Evolutionary conservation across 805 yeast species (phyloP).

Genomic region (Cyberlindnera lachancei): DNA sequence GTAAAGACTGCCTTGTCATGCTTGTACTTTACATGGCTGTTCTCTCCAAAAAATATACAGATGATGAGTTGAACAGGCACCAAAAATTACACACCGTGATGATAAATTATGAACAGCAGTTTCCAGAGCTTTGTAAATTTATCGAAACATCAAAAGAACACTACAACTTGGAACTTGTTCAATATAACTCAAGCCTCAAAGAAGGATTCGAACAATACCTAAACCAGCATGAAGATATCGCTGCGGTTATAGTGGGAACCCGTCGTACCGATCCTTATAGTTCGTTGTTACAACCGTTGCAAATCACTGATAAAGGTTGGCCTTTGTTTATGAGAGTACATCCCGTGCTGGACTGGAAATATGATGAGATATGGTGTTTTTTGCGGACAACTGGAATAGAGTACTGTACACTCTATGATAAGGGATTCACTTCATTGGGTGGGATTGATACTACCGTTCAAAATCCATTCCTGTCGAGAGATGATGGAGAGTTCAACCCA

Average conservation of each 20-base stretch:
- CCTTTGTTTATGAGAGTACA: conserved; percentile 79
- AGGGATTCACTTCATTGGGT: conserved; percentile 88
- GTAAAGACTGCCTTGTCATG: conserved; percentile 93
- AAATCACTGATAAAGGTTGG: conserved; percentile 85
- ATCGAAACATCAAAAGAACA: conserved; percentile 43
- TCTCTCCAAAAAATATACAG: conserved; percentile 24
- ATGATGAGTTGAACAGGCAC: conserved; percentile 14
- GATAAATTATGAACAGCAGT: conserved; percentile 68
- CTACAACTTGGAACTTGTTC: conserved; percentile 46
- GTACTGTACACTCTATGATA: conserved; percentile 72
- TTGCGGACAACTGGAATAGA: conserved; percentile 47
- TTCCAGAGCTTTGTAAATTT: conserved; percentile 62
- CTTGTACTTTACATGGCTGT: conserved; percentile 65
- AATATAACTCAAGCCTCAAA: conserved; percentile 38
- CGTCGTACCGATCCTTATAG: conserved; percentile 87
- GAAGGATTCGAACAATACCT: conserved; percentile 65
- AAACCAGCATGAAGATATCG: conserved; percentile 40
- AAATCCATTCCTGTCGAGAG: conserved; percentile 51
- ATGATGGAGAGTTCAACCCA: conserved; percentile 32
- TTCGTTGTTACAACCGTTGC: conserved; percentile 45
- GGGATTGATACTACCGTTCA: conserved; percentile 62
- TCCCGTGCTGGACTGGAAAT: conserved; percentile 86
- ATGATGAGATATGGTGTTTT: conserved; percentile 81
- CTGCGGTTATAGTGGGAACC: conserved; percentile 81
- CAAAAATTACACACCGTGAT: conserved; percentile 51